phyloP scores from a whole-genome alignment of 2,329 filamentous ascomycete species.

The Colletotrichum nymphaeae region DNA sequence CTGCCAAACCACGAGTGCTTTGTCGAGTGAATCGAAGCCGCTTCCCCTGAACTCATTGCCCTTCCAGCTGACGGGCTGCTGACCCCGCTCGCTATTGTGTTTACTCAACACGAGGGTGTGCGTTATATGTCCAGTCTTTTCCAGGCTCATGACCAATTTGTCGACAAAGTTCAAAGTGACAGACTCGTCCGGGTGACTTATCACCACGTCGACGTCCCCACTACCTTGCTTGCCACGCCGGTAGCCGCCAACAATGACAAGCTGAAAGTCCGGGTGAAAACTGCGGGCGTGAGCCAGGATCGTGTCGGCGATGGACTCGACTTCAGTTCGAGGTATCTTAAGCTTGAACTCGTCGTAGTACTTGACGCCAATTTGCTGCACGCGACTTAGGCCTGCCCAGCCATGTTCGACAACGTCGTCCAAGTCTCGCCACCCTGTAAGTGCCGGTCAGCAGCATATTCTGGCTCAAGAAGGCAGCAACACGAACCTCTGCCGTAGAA shows the following conservation, averaged over 20 bases:
- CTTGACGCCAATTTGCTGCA: constrained; percentile 94
- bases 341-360: constrained; percentile 87
- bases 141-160: constrained; percentile 77
- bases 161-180: constrained; percentile 78
- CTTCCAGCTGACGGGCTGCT: constrained; percentile 68
- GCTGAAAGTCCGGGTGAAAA: constrained; percentile 66
- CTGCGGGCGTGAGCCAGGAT: constrained; percentile 75
- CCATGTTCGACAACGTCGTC: constrained; percentile 88
- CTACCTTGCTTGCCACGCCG: constrained; percentile 78
- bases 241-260: constrained; percentile 82
- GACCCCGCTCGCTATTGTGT: constrained; percentile 78
- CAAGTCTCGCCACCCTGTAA: constrained; percentile 78
- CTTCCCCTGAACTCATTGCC: constrained; percentile 55
- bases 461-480: background rate
- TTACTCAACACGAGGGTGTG: constrained; percentile 81
- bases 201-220: constrained; percentile 87
- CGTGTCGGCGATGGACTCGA: constrained; percentile 73
- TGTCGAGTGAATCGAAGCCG: constrained; percentile 91
- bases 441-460: background rate
- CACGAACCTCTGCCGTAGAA: constrained; percentile 75
- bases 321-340: constrained; percentile 79
- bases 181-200: constrained; percentile 80
- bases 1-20: constrained; percentile 94
- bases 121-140: constrained; percentile 78
- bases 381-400: constrained; percentile 79